Conservation (phyloP, 306 rosid genomes). For the Argentina anserina region DNA sequence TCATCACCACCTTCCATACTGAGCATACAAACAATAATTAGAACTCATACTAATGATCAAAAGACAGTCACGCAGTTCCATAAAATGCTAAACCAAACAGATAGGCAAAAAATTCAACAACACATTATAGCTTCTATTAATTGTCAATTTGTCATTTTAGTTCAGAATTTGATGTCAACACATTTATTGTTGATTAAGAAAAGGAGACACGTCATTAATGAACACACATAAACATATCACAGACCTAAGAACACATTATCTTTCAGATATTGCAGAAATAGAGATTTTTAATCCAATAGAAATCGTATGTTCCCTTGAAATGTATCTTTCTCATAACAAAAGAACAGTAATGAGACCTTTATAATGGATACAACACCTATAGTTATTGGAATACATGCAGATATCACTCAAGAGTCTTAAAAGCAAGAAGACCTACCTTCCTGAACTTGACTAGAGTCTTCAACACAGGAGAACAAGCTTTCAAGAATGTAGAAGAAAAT, state of each 20-base stretch:
- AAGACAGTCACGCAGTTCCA: no score
- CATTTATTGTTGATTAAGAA: no score
- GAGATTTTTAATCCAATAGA: no score
- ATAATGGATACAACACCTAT: neutral
- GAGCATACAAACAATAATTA: no score
- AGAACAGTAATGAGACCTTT: neutral
- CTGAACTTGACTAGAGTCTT: slow-evolving; percentile 66
- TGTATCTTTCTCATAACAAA: neutral
- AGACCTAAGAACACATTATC: neutral
- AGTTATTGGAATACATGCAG: neutral
- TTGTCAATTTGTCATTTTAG: no score
- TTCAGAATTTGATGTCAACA: no score
- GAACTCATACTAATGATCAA: no score
- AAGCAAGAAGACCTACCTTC: slow-evolving; percentile 56
- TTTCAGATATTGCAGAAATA: neutral
- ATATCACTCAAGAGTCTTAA: slow-evolving; percentile 16
- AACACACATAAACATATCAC: neutral
- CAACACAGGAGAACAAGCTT: slow-evolving; percentile 88
- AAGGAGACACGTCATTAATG: neutral
- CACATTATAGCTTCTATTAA: no score
- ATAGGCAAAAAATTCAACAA: no score
- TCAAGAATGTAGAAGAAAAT: slow-evolving; percentile 49
- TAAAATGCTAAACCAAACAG: no score
- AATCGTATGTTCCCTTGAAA: neutral
- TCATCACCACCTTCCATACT: no score